phyloP scores from a whole-genome alignment of 2,329 filamentous ascomycete species.

The Coniella lustricola region DNA sequence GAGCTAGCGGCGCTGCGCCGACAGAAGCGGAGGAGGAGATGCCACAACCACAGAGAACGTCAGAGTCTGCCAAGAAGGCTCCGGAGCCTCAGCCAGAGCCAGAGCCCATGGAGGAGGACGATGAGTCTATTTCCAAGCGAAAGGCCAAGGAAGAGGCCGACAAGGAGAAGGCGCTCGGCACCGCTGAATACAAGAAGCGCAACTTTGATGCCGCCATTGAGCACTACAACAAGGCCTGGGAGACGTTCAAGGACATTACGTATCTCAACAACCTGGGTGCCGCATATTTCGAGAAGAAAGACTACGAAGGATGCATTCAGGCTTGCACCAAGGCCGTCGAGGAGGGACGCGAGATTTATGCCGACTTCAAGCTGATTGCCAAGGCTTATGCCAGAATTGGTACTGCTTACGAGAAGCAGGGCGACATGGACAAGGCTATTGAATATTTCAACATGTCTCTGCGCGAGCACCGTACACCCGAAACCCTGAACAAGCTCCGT shows the following conservation, averaged over 20 bases:
- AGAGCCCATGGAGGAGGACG: slow-evolving; percentile 64
- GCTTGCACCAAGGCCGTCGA: slow-evolving; percentile 82
- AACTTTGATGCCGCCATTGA: slow-evolving; percentile 91
- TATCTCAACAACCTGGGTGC: slow-evolving; percentile 96
- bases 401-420: slow-evolving; percentile 84
- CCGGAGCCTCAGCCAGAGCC: slow-evolving; percentile 56
- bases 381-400: slow-evolving; percentile 98
- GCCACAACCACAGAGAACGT: slow-evolving; percentile 52
- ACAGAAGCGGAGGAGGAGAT: slow-evolving; percentile 69
- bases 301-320: slow-evolving; percentile 81
- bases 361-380: slow-evolving; percentile 97
- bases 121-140: slow-evolving; percentile 76
- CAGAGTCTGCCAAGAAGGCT: slow-evolving; percentile 48
- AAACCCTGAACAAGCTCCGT: slow-evolving; percentile 87
- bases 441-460: slow-evolving; percentile 89
- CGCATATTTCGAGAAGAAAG: slow-evolving; percentile 92
- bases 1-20: slow-evolving; percentile 25
- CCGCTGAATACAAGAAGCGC: slow-evolving; percentile 96
- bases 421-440: slow-evolving; percentile 71
- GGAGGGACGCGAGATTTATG: slow-evolving; percentile 80
- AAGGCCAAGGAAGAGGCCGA: slow-evolving; percentile 91
- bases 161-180: slow-evolving; percentile 88
- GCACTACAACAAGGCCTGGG: slow-evolving; percentile 95
- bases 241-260: slow-evolving; percentile 88
- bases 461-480: slow-evolving; percentile 93